These are phyloP conservation scores for Phaffia rhodozyma DNA, from an alignment of 1,284 basidiomycete species.

Conservation along the genomic window DNA sequence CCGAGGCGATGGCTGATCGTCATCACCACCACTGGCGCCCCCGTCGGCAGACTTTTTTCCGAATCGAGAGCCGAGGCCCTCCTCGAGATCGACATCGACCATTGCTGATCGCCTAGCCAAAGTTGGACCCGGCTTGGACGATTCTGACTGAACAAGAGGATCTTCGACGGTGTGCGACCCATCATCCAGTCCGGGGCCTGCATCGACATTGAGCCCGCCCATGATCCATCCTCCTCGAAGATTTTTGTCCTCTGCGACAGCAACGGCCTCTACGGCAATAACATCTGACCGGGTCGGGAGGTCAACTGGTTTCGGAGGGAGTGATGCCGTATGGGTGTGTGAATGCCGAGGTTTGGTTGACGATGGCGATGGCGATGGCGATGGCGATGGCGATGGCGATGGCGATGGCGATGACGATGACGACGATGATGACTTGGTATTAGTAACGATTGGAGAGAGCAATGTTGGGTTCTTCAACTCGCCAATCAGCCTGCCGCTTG, in stretches of 20 bases:
- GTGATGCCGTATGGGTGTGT: constrained; percentile 2
- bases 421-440: background rate
- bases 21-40: background rate
- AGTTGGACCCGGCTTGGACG: constrained; percentile 4
- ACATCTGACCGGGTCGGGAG: constrained; percentile 37
- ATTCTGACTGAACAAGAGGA: background rate
- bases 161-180: constrained; percentile 12
- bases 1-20: background rate
- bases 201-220: constrained; percentile 20
- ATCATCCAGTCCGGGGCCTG: background rate
- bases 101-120: constrained; percentile 23
- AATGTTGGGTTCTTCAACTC: background rate
- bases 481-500: background rate
- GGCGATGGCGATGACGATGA: background rate
- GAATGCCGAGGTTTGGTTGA: background rate
- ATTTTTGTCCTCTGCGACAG: constrained; percentile 31
- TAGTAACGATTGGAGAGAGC: background rate
- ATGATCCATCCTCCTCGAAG: constrained; percentile 38
- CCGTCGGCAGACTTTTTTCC: constrained; percentile 23
- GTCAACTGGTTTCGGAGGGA: constrained; percentile 27
- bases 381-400: background rate
- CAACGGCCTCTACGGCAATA: constrained; percentile 35
- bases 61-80: constrained; percentile 29
- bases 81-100: constrained; percentile 38
- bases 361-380: background rate